Evolutionary conservation across 1,284 basidiomycete genomes (phyloP), one percentile per base, ranked within the genome.

Genomic region (Lentinula novae-zelandiae): DNA sequence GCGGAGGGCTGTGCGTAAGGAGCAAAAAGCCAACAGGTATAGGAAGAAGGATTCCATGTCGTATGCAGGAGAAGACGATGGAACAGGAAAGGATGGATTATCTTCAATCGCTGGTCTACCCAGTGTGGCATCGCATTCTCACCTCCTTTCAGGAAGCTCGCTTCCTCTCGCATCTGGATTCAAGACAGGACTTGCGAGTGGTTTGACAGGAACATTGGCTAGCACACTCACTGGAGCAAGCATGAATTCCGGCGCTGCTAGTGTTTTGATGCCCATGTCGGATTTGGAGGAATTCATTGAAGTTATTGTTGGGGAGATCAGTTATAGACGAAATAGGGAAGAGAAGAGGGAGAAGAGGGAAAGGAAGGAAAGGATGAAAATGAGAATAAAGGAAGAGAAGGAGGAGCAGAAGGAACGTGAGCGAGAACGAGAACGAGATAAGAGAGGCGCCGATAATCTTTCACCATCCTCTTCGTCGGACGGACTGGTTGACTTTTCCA

Each of bases 211-310:
- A 15, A 56, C 54, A 10, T 17, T 56, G 10, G 42, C 54, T 20
- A 56, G 42, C 34, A 56, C 40, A 31, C 50, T 58, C 20, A 58
- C 49, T 10, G 49, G 49, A 52, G 49, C 39, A 31, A 50, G 39
- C 22, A 50, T 42, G 17, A 27, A 13, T 27, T n/a, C 49, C 2
- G 68, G 67, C 5, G 68, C 71, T 3, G 75, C 72, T n/a, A 72
- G 72, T 49, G 69, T 81, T 17, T 64, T 79, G 50, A 75, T 76
- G 42, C 72, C 79, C 38, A 83, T 80, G 6, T 68, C 75, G 6
- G 84, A 88, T 64, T 63, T 82, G 53, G 71, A 67, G 33, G 65
- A 62, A 13, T 73, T 82, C 61, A 70, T 77, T 22, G 62, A 64
- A 20, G 57, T 67, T n/a, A 60, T 75, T 2, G 64, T 69, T 54